Base-by-base conservation (phyloP, 2,329 filamentous ascomycete species). In the Fusarium sp. region DNA sequence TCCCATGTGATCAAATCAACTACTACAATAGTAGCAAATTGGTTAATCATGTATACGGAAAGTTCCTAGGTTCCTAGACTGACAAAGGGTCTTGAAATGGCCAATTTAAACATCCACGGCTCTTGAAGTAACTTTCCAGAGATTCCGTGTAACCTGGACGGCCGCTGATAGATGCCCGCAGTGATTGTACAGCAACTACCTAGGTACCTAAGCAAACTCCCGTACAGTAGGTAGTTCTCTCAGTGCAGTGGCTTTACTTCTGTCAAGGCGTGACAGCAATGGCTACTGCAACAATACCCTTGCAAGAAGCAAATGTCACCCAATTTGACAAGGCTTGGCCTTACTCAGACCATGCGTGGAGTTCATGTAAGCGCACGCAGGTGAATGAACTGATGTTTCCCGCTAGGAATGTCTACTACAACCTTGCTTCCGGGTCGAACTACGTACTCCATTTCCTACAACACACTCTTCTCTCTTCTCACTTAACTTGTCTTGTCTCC, bases 301-400 rank as follows among this genome's bases (percentile, higher is more conserved):
- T 61, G 48, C 25, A 55, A 49, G 42, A 38, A 48, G 28, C 15
- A 43, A 42, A 61, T 41, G 52, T 47, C 59, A 64, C 38, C 39
- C 47, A 36, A 32, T 50, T 19, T 40, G 29, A 31, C 56, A 53
- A 56, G 53, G 28, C 61, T 55, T 59, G 53, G 32, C 61, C 58
- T 59, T 57, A 57, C 53, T 70, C 64, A 57, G 54, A 51, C 56
- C 64, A 70, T 70, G 46, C 60, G 52, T 70, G 51, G 61, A 68
- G 68, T 68, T 66, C 66, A 70, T 69, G 67, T 70, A 64, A 51
- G 54, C 53, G 53, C 47, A 44, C 50, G 46, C 19, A 19, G 51
- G 38, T 22, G 34, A 29, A 65, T 69, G 53, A 52, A 69, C 59
- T 67, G 62, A 67, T 64, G 59, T 58, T 64, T 61, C 44, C 31